Conservation (phyloP, 2,329 filamentous ascomycete genomes). For the Mycocentrospora acerina region DNA sequence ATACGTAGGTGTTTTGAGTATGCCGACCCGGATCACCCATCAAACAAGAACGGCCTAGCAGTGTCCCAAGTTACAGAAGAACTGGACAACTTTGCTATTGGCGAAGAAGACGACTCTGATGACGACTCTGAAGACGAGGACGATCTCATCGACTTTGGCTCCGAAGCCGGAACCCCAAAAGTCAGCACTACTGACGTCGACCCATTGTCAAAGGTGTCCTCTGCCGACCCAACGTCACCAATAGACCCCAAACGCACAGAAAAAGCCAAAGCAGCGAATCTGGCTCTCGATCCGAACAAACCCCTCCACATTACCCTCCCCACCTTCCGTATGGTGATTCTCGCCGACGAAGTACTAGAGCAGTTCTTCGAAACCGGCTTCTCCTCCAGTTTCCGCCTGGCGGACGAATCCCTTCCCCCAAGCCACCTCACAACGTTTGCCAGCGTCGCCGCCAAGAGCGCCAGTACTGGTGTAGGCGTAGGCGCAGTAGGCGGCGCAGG, state of each 20-base stretch:
- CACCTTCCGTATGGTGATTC: slow-evolving; percentile 97
- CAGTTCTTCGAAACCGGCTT: slow-evolving; percentile 98
- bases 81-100: slow-evolving; percentile 69
- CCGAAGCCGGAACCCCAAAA: slow-evolving; percentile 39
- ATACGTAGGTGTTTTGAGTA: slow-evolving; percentile 98
- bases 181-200: slow-evolving; percentile 28
- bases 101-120: slow-evolving; percentile 70
- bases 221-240: slow-evolving; percentile 24
- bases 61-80: slow-evolving; percentile 26
- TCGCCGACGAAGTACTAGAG: slow-evolving; percentile 92
- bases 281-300: slow-evolving; percentile 86
- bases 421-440: slow-evolving; percentile 85
- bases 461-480: slow-evolving; percentile 42
- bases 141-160: slow-evolving; percentile 60
- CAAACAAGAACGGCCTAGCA: slow-evolving; percentile 53
- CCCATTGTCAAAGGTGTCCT: slow-evolving; percentile 26
- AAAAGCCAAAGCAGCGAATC: slow-evolving; percentile 77
- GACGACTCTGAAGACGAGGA: slow-evolving; percentile 72
- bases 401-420: slow-evolving; percentile 61
- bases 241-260: slow-evolving; percentile 37
- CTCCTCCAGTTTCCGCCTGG: slow-evolving; percentile 86
- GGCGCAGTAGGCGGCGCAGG: slow-evolving; percentile 48
- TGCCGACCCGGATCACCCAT: slow-evolving; percentile 80
- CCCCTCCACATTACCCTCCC: slow-evolving; percentile 94
- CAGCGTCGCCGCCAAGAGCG: slow-evolving; percentile 58